Evolutionary conservation across 306 rosid species (phyloP), one percentile per base, ranked within the genome.

Genomic region (Macrotyloma uniflorum): DNA sequence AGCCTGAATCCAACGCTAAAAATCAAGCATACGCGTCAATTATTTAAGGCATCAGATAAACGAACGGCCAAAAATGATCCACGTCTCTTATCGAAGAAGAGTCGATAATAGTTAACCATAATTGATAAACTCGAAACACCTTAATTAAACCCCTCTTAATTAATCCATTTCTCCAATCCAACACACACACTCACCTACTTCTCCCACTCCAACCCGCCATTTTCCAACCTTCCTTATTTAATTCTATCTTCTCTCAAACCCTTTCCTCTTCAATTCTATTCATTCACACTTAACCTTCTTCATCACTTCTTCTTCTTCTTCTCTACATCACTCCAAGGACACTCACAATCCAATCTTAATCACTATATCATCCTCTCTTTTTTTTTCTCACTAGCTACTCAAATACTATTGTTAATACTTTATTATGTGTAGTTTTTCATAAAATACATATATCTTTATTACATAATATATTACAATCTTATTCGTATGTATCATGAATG

Each of bases 181-280:
- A 26, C 24, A 9, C 13, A 3, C 35, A 4, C 71, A 58, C 81
- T 47, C 51, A 11, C 26, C 79, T 51, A 74, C 70, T 72, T 80
- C 26, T 72, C 45, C 70, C 66, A 81, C 72, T 57, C 80, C 67
- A 59, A 47, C 50, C 67, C 73, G 16, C 77, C 81, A 67, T 35
- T 61, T 28, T 18, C 72, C 67, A 18, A 38, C 81, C 67, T 28
- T 50, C 50, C 32, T n/a, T 11, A 13, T 59, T 35, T 35, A 59
- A 26, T 53, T 53, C 23, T 18, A 5, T 46, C 53, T 3, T 8
- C 36, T 15, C 42, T 22, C 45, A 70, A 35, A 75, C 61, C 68
- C 16, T 59, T 47, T 40, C 24, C 16, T 32, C 36, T 62, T 26
- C 62, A 23, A 66, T 58, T 47, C 36, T 68, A 50, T 50, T 46